Evolutionary conservation across 2,329 filamentous ascomycete species (phyloP).

Genomic region (Epichloe coenophiala): DNA sequence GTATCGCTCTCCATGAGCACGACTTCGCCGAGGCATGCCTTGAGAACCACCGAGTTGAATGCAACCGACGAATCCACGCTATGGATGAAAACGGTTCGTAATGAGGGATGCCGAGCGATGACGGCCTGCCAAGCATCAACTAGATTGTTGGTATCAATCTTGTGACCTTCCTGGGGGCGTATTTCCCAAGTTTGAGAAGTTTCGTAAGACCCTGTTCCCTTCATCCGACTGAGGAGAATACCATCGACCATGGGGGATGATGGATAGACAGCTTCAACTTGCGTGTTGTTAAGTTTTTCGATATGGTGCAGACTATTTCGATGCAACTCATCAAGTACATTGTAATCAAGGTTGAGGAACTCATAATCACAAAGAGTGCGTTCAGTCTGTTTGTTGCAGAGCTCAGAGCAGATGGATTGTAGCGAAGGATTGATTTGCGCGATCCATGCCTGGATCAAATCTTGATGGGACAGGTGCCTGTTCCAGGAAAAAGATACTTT

Average conservation of each 20-base stretch:
- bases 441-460: neutral
- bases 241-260: slow-evolving; percentile 20
- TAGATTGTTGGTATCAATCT: slow-evolving; percentile 2
- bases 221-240: slow-evolving; percentile 16
- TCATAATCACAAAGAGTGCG: slow-evolving; percentile 2
- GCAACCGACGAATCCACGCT: slow-evolving; percentile 3
- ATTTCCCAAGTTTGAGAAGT: slow-evolving; percentile 2
- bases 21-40: neutral
- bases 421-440: neutral
- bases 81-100: slow-evolving; percentile 7
- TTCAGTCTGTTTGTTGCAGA: neutral
- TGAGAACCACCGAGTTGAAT: slow-evolving; percentile 3
- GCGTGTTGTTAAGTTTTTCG: slow-evolving; percentile 3
- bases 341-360: slow-evolving; percentile 1
- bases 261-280: slow-evolving; percentile 19
- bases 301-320: slow-evolving; percentile 4
- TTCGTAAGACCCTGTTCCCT: slow-evolving; percentile 3
- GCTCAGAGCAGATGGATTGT: neutral
- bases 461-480: neutral
- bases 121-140: slow-evolving; percentile 6
- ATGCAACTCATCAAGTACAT: slow-evolving; percentile 7
- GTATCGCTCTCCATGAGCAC: neutral
- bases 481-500: slow-evolving; percentile 1
- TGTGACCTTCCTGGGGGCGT: neutral
- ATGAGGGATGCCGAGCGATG: slow-evolving; percentile 4